Base-by-base conservation (phyloP, 1,284 basidiomycete species). In the Leccinum cinnamomeum region DNA sequence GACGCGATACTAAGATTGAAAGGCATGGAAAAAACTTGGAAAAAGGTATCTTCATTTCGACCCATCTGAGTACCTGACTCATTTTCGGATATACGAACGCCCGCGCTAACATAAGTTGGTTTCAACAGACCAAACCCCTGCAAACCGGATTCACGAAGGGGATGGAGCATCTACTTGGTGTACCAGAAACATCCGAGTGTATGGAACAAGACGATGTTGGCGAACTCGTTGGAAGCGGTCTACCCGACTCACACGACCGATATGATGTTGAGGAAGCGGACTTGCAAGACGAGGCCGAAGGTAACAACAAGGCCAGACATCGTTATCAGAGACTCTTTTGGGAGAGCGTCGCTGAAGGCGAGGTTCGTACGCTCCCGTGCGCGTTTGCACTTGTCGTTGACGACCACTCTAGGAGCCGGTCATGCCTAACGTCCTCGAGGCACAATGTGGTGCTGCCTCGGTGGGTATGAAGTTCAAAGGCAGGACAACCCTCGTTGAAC, bases 1-100 rank as follows among this genome's bases (percentile, higher is more conserved):
- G 86, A 92, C 58, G 92, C 92, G 0, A 89, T 94, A 61, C 76
- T 95, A 53, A 81, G 90, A 50, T 75, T 95, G 68, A 94, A 94
- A 72, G 87, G 89, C 37, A 78, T 92, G 65, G 91, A 94, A 74
- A 74, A 78, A 51, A 78, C 81, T 56, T 91, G 86, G 87, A 75
- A 79, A 69, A 83, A 90, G 85, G 90, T 91, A 71, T 72, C 53
- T 58, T 61, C 61, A 57, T 66, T 61, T 65, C 14, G 10, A 33
- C 84, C 82, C 84, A 88, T 87, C 84, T 87, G 83, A 87, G 65
- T 57, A 16, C 54, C 46, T 61, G 7, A 53, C 16, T 51, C 44
- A 59, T 33, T 35, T 46, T 63, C 44, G 2, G 5, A 63, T 56
- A 51, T 57, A 56, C 1, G 58, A 53, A 58, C 23, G 14, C 48